Base-by-base conservation (phyloP, 257 asterid genomes). In the Lithospermum erythrorhizon region DNA sequence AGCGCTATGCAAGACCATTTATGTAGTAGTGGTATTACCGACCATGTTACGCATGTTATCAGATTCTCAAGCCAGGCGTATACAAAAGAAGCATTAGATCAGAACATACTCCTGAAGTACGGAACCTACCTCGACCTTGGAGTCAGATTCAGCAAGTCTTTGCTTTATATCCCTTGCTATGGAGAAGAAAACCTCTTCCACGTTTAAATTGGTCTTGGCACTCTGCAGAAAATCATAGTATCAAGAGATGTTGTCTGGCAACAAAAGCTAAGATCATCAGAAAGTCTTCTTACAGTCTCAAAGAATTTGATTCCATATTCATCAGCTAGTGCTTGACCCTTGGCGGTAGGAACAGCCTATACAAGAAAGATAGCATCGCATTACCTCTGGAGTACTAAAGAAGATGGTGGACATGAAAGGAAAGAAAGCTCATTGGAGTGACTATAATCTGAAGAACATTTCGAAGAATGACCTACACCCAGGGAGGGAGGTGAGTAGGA, bases 151-250 rank as follows among this genome's bases (percentile, higher is more conserved):
- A 54, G 95, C 83, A 61, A 87, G 95, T 75, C 97, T 83, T 71
- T 90, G 94, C 76, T 90, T 90, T 47, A 90, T 87, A 78, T 90
- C 97, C 77, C 93, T 82, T 30, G 87, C 95, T 72, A 86, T 81
- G 61, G 97, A 84, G 82, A 89, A 89, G 88, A 89, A 89, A 75
- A 89, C 97, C 77, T 89, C 95, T 82, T 89, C 97, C 64, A 89
- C 97, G 4, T 89, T 90, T 89, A 87, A 61, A 81, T 90, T 90
- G 55, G 97, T 90, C 76, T 90, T 90, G 6, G 94, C 97, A 74
- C 97, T 89, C 95, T 89, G 87, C 79, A 77, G 62, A 49, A 65
- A 49, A 70, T 53, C 5, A 22, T 0, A 67, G 59, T 62, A 71
- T 72, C 67, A 69, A 72, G 61, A 45, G 53, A 55, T 63, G 22